phyloP scores from a whole-genome alignment of 257 asterid species.

The Solanum pinnatisectum region DNA sequence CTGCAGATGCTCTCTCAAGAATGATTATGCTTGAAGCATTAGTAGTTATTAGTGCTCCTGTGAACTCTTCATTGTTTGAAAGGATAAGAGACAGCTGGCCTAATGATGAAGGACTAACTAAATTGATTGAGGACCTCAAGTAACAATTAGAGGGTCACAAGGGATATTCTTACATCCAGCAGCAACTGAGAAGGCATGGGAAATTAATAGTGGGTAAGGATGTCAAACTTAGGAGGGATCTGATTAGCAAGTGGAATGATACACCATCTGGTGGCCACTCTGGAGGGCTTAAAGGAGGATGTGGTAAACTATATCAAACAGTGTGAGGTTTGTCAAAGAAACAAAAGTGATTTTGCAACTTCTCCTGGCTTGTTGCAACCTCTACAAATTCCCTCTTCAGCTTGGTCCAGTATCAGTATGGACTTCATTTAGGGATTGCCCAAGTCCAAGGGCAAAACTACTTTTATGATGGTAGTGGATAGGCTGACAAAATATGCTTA shows the following conservation, averaged over 20 bases:
- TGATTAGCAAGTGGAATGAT: neutral
- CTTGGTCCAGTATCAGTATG: too few species aligned
- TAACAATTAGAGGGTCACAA: neutral
- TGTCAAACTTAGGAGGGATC: neutral
- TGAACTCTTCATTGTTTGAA: neutral
- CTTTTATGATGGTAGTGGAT: too few species aligned
- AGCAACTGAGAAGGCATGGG: neutral
- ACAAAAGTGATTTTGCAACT: neutral
- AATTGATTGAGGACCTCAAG: neutral
- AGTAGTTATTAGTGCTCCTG: neutral
- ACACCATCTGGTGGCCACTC: neutral
- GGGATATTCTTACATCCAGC: neutral
- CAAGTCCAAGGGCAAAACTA: too few species aligned
- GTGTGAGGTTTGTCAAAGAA: neutral
- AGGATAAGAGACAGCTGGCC: neutral
- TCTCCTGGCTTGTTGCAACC: neutral
- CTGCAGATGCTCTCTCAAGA: neutral
- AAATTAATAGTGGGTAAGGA: neutral
- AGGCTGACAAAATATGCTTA: too few species aligned
- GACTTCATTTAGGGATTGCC: too few species aligned
- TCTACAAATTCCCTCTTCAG: neutral
- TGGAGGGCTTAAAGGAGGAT: neutral
- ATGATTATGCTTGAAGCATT: neutral
- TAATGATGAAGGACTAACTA: neutral
- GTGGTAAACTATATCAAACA: neutral